Percentiles rank a stretch among this genome's conserved stretches.
Evolutionary conservation across 2,329 filamentous ascomycete species (phyloP).

Genomic region (Alternaria burnsii): DNA sequence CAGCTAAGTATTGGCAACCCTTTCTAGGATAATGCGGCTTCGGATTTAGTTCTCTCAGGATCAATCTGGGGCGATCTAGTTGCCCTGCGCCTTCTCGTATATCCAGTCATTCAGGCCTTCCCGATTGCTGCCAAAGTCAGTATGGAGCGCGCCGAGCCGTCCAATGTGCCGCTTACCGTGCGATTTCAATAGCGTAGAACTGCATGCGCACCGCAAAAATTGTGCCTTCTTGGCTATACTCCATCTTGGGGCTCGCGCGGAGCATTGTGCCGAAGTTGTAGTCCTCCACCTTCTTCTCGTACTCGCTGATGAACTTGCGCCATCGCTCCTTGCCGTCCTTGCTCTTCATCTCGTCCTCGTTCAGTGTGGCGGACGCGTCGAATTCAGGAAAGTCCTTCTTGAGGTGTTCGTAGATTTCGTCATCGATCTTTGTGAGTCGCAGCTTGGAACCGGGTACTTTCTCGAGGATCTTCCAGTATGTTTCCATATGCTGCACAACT

Average conservation of each 20-base stretch:
- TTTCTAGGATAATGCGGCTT: not conserved
- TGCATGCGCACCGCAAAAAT: slow-evolving; percentile 90
- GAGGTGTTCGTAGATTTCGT: slow-evolving; percentile 93
- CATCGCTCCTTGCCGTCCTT: slow-evolving; percentile 92
- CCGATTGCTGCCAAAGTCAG: slow-evolving; percentile 69
- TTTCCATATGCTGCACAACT: slow-evolving; percentile 94
- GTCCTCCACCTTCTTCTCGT: slow-evolving; percentile 95
- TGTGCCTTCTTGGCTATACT: slow-evolving; percentile 88
- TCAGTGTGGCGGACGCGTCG: slow-evolving; percentile 78
- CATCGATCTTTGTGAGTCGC: slow-evolving; percentile 90
- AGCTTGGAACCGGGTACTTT: slow-evolving; percentile 87
- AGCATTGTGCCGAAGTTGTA: slow-evolving; percentile 98
- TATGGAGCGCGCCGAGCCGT: not conserved
- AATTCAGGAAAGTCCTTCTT: slow-evolving; percentile 90
- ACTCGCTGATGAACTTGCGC: slow-evolving; percentile 92
- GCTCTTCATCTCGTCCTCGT: slow-evolving; percentile 98
- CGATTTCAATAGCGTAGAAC: slow-evolving; percentile 81
- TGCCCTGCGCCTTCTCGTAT: slow-evolving; percentile 77
- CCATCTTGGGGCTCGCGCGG: slow-evolving; percentile 76
- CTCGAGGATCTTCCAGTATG: slow-evolving; percentile 96
- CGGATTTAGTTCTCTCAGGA: not conserved
- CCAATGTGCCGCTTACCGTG: slow-evolving; percentile 61
- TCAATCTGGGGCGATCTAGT: slow-evolving; percentile 22
- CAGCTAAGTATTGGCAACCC: slow-evolving; percentile 4
- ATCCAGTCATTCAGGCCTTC: slow-evolving; percentile 96